Conservation (phyloP, 768 basidiomycete species). For the Paxillus rubicundulus region DNA sequence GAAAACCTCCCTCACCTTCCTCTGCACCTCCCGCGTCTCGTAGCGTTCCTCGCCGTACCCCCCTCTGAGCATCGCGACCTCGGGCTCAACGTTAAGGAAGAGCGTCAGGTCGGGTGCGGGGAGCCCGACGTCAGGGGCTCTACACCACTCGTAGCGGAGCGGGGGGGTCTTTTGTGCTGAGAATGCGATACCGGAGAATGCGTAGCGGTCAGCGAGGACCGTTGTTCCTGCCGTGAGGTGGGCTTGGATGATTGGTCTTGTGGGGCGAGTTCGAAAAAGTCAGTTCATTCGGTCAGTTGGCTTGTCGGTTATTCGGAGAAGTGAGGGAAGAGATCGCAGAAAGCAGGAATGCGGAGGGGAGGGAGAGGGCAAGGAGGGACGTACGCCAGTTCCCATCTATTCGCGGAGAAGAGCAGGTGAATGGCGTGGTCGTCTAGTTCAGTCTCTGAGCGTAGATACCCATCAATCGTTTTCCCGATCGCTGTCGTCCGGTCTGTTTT, state of each 20-base stretch:
- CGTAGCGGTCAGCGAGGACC: constrained; percentile 90
- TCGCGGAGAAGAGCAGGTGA: constrained; percentile 94
- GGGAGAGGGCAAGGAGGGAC: constrained; percentile 19
- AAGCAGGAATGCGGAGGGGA: background rate
- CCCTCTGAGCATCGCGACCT: constrained; percentile 62
- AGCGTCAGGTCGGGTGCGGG: constrained; percentile 87
- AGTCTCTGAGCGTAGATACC: constrained; percentile 78
- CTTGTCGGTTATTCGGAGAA: background rate
- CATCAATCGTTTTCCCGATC: constrained; percentile 91
- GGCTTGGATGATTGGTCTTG: constrained; percentile 58
- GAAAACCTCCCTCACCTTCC: constrained; percentile 60
- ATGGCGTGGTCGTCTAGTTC: constrained; percentile 91
- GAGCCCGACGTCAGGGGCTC: constrained; percentile 79
- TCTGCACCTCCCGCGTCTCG: constrained; percentile 77
- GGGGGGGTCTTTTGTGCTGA: constrained; percentile 54
- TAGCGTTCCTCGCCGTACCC: constrained; percentile 89
- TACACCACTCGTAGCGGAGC: constrained; percentile 81
- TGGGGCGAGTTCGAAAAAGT: background rate
- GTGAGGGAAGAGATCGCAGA: too few relatives aligned
- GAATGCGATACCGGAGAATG: constrained; percentile 95
- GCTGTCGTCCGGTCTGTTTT: constrained; percentile 80
- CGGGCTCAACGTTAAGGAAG: constrained; percentile 81
- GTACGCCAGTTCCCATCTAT: constrained; percentile 93
- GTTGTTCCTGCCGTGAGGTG: constrained; percentile 62
- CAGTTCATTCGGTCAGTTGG: background rate